These are phyloP conservation scores for Trichoderma guizhouense DNA, from an alignment of 2,329 filamentous ascomycete species.

Conservation along the genomic window DNA sequence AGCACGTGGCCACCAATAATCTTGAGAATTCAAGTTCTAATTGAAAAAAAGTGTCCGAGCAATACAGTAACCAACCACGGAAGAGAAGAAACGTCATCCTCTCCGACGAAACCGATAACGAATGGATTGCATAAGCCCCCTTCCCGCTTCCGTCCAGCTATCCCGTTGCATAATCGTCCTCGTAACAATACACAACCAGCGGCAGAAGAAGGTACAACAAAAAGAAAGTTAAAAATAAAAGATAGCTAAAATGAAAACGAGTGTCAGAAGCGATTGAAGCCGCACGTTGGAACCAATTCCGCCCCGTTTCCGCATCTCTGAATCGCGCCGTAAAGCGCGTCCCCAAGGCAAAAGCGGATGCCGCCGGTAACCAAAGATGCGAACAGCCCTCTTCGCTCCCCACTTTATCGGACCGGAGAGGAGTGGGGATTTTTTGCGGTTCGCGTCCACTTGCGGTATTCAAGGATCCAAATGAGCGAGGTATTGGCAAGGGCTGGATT, in stretches of 20 bases:
- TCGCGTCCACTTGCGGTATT: background rate
- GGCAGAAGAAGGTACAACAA: background rate
- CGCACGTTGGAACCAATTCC: constrained; percentile 19
- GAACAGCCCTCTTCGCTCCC: background rate
- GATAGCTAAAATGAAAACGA: background rate
- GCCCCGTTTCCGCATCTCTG: constrained; percentile 9
- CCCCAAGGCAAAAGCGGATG: constrained; percentile 7
- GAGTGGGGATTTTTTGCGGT: constrained; percentile 1
- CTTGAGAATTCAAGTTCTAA: background rate
- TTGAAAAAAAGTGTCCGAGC: background rate
- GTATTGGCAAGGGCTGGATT: background rate
- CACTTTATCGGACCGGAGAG: constrained; percentile 16
- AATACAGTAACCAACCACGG: background rate
- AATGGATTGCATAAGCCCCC: background rate
- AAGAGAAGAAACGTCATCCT: background rate
- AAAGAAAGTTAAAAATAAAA: background rate
- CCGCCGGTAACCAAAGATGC: constrained; percentile 15
- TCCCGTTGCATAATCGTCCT: background rate
- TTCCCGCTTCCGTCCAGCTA: background rate
- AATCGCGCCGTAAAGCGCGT: background rate
- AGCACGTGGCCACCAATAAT: background rate
- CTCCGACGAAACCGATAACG: background rate
- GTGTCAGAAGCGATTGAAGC: constrained; percentile 9
- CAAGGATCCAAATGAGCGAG: background rate
- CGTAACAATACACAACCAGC: background rate